Percentiles rank a stretch among this genome's conserved stretches.
Conservation (phyloP, 495 filamentous ascomycete genomes). For the Rusavskia elegans region DNA sequence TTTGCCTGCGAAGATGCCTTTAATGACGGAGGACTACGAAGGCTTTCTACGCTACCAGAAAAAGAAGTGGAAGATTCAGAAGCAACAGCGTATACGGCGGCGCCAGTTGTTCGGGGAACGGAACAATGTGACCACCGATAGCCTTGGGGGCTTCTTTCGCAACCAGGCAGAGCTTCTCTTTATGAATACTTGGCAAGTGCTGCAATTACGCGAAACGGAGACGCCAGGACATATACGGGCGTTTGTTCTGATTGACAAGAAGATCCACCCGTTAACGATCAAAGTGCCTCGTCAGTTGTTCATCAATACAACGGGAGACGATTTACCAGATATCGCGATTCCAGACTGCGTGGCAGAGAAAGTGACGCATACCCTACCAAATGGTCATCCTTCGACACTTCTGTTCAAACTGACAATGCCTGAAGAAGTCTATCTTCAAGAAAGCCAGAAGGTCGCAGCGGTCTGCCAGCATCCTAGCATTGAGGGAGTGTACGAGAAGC, state of each 20-base stretch:
- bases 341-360: slow-evolving; percentile 79
- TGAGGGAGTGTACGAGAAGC: slow-evolving; percentile 91
- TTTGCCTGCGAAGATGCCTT: slow-evolving; percentile 75
- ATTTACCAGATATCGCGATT: slow-evolving; percentile 80
- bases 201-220: slow-evolving; percentile 69
- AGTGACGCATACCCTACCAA: slow-evolving; percentile 79
- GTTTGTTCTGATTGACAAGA: slow-evolving; percentile 84
- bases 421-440: slow-evolving; percentile 72
- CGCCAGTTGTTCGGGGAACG: slow-evolving; percentile 90
- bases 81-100: slow-evolving; percentile 71
- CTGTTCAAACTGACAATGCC: slow-evolving; percentile 84
- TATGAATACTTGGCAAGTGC: slow-evolving; percentile 82
- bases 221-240: slow-evolving; percentile 74
- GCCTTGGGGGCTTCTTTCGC: slow-evolving; percentile 74
- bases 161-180: slow-evolving; percentile 82
- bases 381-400: slow-evolving; percentile 86
- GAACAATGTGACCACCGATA: slow-evolving; percentile 45
- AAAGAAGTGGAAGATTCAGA: slow-evolving; percentile 97
- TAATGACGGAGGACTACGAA: slow-evolving; percentile 69
- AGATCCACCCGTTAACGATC: slow-evolving; percentile 74
- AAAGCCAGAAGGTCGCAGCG: slow-evolving; percentile 62
- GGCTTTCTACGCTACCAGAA: slow-evolving; percentile 93
- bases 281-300: slow-evolving; percentile 81
- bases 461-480: slow-evolving; percentile 87
- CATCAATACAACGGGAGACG: slow-evolving; percentile 73